Evolutionary conservation across 345 rosid genomes (phyloP), one percentile per base, ranked within the genome.

Genomic region (Noccaea bulbosa): DNA sequence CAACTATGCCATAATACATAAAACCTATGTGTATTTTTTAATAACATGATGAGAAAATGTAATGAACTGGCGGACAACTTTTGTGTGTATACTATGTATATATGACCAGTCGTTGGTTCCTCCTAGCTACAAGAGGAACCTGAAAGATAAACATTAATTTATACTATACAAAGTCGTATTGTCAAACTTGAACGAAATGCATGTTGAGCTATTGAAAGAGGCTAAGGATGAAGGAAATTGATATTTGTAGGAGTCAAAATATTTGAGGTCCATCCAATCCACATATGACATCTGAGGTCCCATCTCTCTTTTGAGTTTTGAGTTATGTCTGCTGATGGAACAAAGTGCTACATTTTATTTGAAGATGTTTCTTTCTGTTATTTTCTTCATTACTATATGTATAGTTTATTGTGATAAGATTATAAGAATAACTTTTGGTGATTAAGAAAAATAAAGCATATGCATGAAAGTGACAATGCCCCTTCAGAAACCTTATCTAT

Each of bases 401-500:
- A 50, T 49, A 32, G 14, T 61, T 61, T 61, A 45, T 67, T 62
- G 40, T 30, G 35, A 62, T 54, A 44, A 75, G 69, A 52, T 69
- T 75, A 62, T 54, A 44, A 75, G 69, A 52, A 75, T 75, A 62
- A 75, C 47, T 62, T 68, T 75, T 47, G 63, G 46, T 30, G 8
- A 55, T 47, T 54, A 75, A 62, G 58, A 69, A 55, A 56, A 20
- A 8, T 6, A 63, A 30, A 63, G 61, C 66, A 69, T 69, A 63
- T 56, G 61, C 47, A 54, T 69, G 75, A 63, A 76, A 62, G 75
- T 55, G 75, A 75, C 75, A 62, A 53, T 69, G 54, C 58, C 78
- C 78, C 51, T 74, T 74, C 78, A 62, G 38, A 45, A 74, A 61
- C 67, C 73, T 67, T 61, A 75, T 68, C 59, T 53, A 68, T 68